Percentiles rank a stretch among this genome's conserved stretches.
These are phyloP conservation scores for Rhodocollybia butyracea DNA, from an alignment of 768 basidiomycete genomes.

Conservation along the genomic window DNA sequence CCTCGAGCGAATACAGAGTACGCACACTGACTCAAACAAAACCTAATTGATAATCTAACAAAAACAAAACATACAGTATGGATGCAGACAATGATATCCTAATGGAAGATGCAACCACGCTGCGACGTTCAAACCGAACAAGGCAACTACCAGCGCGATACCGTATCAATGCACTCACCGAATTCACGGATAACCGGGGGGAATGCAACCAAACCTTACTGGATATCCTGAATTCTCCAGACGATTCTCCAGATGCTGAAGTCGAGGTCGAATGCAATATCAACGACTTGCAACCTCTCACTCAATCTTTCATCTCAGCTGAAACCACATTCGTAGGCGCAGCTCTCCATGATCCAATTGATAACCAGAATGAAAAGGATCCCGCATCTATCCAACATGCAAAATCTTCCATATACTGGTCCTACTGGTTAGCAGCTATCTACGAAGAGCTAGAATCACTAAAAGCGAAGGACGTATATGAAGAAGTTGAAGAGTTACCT, in stretches of 20 bases:
- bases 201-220: too few species aligned
- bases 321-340: conserved; percentile 7
- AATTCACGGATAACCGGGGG: too few species aligned
- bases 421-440: conserved; percentile 12
- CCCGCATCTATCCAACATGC: conserved; percentile 14
- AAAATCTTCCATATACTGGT: conserved; percentile 19
- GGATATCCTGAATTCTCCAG: neutral
- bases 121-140: too few species aligned
- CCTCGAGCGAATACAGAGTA: too few species aligned
- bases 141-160: too few species aligned
- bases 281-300: neutral
- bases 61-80: too few species aligned
- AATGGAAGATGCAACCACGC: too few species aligned
- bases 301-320: neutral
- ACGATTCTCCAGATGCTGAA: neutral
- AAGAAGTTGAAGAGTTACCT: conserved; percentile 14
- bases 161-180: too few species aligned
- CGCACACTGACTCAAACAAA: too few species aligned
- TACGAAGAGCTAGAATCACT: conserved; percentile 20
- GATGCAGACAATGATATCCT: too few species aligned
- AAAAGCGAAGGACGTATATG: conserved; percentile 15
- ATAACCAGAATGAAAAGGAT: conserved; percentile 9
- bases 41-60: too few species aligned
- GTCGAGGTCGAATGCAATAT: neutral
- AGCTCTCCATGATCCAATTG: too few species aligned